A percentile compares a stretch with the other conserved stretches of the same genome.
Conservation (phyloP, 192 early-diverging fungal species). For the Rhizophlyctis rosea region DNA sequence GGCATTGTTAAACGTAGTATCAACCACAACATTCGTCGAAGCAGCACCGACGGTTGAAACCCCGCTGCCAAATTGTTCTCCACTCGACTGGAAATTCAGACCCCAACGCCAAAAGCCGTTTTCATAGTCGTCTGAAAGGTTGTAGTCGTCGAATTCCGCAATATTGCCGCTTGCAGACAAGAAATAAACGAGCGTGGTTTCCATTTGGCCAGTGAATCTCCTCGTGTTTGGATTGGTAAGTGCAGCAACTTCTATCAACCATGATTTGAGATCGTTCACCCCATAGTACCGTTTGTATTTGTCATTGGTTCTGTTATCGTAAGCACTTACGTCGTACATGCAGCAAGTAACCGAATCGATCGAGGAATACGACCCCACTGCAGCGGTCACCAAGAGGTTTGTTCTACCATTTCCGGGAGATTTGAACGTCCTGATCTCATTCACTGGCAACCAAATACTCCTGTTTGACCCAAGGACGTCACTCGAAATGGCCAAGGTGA, state of each 20-base stretch:
- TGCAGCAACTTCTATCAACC: neutral
- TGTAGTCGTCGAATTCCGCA: neutral
- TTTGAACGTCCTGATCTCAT: neutral
- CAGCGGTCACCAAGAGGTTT: neutral
- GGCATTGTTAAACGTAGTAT: too few relatives aligned
- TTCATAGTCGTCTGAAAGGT: too few relatives aligned
- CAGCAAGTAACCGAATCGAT: neutral
- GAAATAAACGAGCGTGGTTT: neutral
- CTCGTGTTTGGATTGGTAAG: neutral
- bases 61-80: neutral
- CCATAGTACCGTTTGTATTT: neutral
- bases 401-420: neutral
- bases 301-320: neutral
- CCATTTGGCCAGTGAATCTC: neutral
- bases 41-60: neutral
- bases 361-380: neutral
- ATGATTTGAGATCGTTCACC: neutral
- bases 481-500: neutral
- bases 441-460: too few relatives aligned
- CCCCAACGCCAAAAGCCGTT: too few relatives aligned
- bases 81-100: neutral
- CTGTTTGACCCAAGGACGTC: too few relatives aligned
- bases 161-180: neutral
- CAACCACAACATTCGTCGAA: neutral
- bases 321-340: neutral